Evolutionary conservation across 495 filamentous ascomycete genomes (phyloP), one percentile per base, ranked within the genome.

Genomic region (Aspergillus bridgeri): DNA sequence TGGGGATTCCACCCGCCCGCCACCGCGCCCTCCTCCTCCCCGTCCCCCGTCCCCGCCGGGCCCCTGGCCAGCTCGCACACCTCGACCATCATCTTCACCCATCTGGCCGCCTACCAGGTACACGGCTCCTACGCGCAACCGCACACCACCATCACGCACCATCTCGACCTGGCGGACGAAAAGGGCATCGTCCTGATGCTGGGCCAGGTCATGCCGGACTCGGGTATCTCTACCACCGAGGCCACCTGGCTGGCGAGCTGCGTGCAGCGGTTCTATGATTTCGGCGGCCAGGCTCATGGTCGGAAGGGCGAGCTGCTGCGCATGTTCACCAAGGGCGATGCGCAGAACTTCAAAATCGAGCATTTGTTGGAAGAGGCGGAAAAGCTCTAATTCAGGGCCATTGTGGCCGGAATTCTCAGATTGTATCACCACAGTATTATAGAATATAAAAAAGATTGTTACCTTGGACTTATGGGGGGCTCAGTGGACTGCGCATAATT

Each of bases 181-280:
- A 89, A 91, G 63, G 89, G 84, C 6, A 63, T 96, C 47, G 91
- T 97, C 25, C 75, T 98, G 46, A 83, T 96, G 80, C 86, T 91
- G 61, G 94, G 94, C 1, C 75, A 77, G 57, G 88, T 98, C 27
- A 78, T 89, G 60, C 85, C 87, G 49, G 88, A 89, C 3, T 69
- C 86, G 8, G 93, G 94, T 2, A 84, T 97, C 15, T 86, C 77
- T 18, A 86, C 89, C 2, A 78, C 90, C 17, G 87, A 98, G 67
- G 91, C 88, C 23, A 83, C 82, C 69, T 96, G 89, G 91, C 68
- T 98, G 63, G 80, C 95, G n/a, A 89, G 96, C 81, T 90, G 91
- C 48, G 72, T 98, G 76, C 94, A 98, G 81, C 87, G 90, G 72
- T 98, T 98, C 70, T 98, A 98, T 68, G 91, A 87, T 15, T 78